Base-by-base conservation (phyloP, 257 asterid genomes). In the Prunella vulgaris region DNA sequence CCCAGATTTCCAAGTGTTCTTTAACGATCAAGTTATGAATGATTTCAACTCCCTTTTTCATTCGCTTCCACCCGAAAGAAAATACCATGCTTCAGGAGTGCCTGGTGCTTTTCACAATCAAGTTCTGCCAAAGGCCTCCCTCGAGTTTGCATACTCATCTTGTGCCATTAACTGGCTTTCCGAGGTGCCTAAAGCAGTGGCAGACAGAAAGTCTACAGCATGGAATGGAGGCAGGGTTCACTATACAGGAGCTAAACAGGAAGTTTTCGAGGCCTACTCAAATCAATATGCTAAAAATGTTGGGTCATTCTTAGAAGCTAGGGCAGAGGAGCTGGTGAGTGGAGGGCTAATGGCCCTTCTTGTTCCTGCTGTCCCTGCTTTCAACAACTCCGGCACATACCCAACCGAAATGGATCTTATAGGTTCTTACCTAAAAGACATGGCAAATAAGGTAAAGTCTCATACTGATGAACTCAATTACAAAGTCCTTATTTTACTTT, bases 321-420 rank as follows among this genome's bases (percentile, higher is more conserved):
- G 87, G 70, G 85, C 86, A 7, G 38, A 73, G 62, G 88, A 85
- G 65, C 71, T 83, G 58, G 80, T 75, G 24, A 5, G 35, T 18
- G 87, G 87, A 58, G 88, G 88, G 27, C 70, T 83, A n/a, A 74
- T 78, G 87, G 76, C 83, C 7, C 83, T 86, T 56, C 75, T 83
- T 15, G 68, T 81, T 21, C 86, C 85, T 3, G 85, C 78, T 10
- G 82, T 70, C 28, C 85, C 81, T 48, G 30, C 56, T 72, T 71
- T 28, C 17, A 18, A 13, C 15, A 22, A 64, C 60, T 64, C 74
- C 0, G 60, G 21, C 17, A 61, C 80, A 18, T 68, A 13, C 61
- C 68, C 70, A 14, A 63, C 68, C 44, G 79, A 68, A 66, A 9
- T 71, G 10, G 72, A 71, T 42, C 44, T 76, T 51, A 10, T 82